Percentiles rank a stretch among this genome's conserved stretches.
Evolutionary conservation across 331 rosid genomes (phyloP).

Genomic region (Malus hybrid): DNA sequence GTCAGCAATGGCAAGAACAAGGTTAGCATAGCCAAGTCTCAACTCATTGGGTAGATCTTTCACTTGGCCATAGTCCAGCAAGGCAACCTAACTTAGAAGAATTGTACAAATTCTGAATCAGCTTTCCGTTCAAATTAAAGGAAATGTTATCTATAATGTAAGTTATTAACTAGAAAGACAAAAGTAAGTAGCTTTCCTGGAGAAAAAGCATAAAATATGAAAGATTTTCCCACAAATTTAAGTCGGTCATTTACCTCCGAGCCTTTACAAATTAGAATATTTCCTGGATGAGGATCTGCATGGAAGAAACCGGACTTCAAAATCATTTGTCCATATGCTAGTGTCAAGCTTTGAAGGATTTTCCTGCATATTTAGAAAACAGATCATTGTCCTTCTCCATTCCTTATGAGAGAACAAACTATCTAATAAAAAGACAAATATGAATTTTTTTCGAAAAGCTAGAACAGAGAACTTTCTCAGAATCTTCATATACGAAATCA

Average conservation of each 20-base stretch:
- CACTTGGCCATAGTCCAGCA: conserved; percentile 97
- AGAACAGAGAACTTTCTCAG: neutral
- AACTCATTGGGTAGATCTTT: conserved; percentile 88
- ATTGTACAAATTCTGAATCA: neutral
- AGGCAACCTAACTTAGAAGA: conserved; percentile 61
- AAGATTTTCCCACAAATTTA: too few relatives aligned
- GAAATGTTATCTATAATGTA: neutral
- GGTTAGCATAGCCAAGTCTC: conserved; percentile 94
- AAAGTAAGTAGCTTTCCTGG: neutral
- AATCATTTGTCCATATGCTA: conserved; percentile 99
- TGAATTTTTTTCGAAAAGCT: neutral
- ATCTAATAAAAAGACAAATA: too few relatives aligned
- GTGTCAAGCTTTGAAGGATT: conserved; percentile 84
- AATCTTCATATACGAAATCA: neutral
- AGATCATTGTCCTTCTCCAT: neutral
- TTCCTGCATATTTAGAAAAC: conserved; percentile 51
- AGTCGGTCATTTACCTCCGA: conserved; percentile 70
- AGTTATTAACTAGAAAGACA: conserved; percentile 2
- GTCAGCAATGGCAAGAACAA: conserved; percentile 82
- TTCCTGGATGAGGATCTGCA: conserved; percentile 99
- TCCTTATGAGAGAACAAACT: neutral
- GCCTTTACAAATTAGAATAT: conserved; percentile 83
- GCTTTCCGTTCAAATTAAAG: neutral
- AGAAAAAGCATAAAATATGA: neutral
- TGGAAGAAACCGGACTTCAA: conserved; percentile 91